Percentiles rank a stretch among this genome's conserved stretches.
Conservation (phyloP, 1,284 basidiomycete genomes). For the Chondrostereum purpureum region DNA sequence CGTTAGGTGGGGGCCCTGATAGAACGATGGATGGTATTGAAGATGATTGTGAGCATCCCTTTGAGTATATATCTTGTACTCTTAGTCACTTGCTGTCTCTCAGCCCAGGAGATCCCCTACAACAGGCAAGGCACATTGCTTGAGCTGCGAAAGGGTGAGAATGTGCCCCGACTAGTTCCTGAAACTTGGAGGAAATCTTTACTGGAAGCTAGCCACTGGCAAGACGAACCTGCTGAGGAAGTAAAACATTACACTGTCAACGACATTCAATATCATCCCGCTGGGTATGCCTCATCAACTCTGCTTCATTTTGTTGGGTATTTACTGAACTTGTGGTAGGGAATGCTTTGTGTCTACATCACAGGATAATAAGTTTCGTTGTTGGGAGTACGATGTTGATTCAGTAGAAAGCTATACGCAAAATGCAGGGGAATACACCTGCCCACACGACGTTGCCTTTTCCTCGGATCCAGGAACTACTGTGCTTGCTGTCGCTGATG, state of each 20-base stretch:
- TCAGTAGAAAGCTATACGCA: conserved; percentile 13
- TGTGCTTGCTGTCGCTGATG: conserved; percentile 30
- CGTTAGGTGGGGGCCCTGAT: not conserved
- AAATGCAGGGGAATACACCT: conserved; percentile 8
- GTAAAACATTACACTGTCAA: conserved; percentile 37
- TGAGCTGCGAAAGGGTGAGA: not conserved
- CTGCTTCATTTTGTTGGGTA: no score
- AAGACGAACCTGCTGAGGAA: no score
- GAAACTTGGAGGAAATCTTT: no score
- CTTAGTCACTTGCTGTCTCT: not conserved
- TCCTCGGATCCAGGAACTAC: conserved; percentile 29
- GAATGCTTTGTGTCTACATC: conserved; percentile 27
- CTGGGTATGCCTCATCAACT: conserved; percentile 24
- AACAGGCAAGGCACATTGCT: not conserved
- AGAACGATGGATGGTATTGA: no score
- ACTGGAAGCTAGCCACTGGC: no score
- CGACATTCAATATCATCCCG: conserved; percentile 33
- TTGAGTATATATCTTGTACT: not conserved
- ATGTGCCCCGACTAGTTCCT: not conserved
- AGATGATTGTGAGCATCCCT: not conserved
- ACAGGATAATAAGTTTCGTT: conserved; percentile 20
- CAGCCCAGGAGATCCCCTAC: not conserved
- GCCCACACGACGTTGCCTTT: conserved; percentile 28
- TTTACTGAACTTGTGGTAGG: no score
- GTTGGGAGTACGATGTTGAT: conserved; percentile 6